Evolutionary conservation across 1,284 basidiomycete species (phyloP), one percentile per base, ranked within the genome.

Genomic region (Cryptococcus sp.): DNA sequence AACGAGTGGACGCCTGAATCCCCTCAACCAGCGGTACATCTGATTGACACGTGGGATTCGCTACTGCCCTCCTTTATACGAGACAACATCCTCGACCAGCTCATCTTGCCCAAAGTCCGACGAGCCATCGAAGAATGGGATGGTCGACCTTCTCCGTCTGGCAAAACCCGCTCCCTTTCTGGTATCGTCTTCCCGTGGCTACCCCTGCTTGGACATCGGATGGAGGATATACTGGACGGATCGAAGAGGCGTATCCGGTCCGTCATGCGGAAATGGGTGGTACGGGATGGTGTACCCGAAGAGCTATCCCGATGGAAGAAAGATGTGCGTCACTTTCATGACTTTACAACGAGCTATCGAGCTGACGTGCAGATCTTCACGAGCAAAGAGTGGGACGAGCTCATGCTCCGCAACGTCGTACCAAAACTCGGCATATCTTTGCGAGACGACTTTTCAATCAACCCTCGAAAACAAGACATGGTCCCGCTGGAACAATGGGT

Each of bases 151-250:
- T 45, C 48, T 6, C 57, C 53, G 43, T 23, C 52, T 7, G 41
- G 53, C 7, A 60, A 53, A 34, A 50, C 56, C 16, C 79, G 78
- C 45, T 75, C 86, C 1, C 73, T 98, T 43, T 86, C 87, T 47
- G 77, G 80, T 1, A 79, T 98, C 32, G 81, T 99, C 0, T 95
- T 98, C 71, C 95, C 95, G 3, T 99, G 95, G 95, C 73, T 99
- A 40, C 87, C 91, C 1, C 79, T 90, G 59, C 78, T 97, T 4
- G 90, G 87, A 1, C 73, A 86, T 19, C 76, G 89, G 39, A 74
- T 89, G 54, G 86, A 90, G 49, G 82, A 83, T 12, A 75, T 97
- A 6, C 72, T 98, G 9, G 84, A 82, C 14, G 90, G 94, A 52
- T 86, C 90, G 4, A 84, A 84, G 62, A 78, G 92, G 54, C 87